Conservation (phyloP, 139 green algal genomes). For the Monoraphidium neglectum region DNA sequence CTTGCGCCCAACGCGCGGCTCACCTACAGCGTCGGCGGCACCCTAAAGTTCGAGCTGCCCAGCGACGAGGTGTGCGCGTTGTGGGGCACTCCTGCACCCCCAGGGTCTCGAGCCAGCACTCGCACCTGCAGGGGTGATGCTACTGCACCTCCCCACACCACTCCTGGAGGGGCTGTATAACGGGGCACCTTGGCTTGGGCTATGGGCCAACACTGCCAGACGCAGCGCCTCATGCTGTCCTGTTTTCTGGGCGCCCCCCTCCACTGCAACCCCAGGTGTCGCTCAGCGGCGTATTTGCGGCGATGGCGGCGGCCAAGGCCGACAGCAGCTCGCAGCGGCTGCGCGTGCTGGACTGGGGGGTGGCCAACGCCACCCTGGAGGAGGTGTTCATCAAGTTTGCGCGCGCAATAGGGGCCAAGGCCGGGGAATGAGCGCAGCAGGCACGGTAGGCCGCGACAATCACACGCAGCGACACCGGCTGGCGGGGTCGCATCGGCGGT, state of each 20-base stretch:
- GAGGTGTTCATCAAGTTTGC: constrained; percentile 83
- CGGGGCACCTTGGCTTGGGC: too few species aligned
- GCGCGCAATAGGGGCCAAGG: constrained; percentile 34
- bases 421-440: constrained; percentile 13
- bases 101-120: too few species aligned
- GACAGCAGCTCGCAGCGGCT: constrained; percentile 11
- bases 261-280: constrained; percentile 25
- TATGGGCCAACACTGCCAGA: too few species aligned
- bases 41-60: constrained; percentile 72
- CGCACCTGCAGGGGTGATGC: too few species aligned
- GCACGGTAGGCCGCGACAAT: too few species aligned
- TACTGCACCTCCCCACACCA: too few species aligned
- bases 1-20: constrained; percentile 51
- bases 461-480: too few species aligned
- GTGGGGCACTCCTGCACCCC: too few species aligned
- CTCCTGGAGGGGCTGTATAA: too few species aligned
- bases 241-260: too few species aligned
- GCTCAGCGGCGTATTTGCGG: constrained; percentile 65
- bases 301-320: constrained; percentile 55
- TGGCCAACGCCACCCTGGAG: constrained; percentile 90
- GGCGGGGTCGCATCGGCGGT: too few species aligned
- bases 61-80: constrained; percentile 27
- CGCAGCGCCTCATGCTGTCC: too few species aligned
- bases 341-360: constrained; percentile 82
- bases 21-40: constrained; percentile 70